These are phyloP conservation scores for Pterulicium gracile DNA, from an alignment of 1,284 basidiomycete genomes.

Conservation along the genomic window DNA sequence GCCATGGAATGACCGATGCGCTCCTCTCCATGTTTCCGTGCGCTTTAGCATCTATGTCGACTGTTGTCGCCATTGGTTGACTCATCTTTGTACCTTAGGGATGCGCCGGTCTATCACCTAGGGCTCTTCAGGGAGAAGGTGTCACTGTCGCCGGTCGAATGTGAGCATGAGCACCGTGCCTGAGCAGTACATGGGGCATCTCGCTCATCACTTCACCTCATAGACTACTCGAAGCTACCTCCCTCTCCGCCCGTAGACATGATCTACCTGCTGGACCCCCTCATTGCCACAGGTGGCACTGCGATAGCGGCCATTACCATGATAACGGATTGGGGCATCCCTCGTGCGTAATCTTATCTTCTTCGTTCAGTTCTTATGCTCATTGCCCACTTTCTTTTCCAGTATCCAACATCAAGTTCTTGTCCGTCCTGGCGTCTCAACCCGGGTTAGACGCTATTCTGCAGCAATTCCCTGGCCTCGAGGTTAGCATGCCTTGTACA, in stretches of 20 bases:
- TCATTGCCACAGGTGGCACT: constrained; percentile 94
- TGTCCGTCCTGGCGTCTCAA: constrained; percentile 75
- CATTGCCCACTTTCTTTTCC: constrained; percentile 4
- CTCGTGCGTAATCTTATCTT: constrained; percentile 29
- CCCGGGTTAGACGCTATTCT: constrained; percentile 65
- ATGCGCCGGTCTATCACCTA: constrained; percentile 82
- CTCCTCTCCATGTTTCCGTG: constrained; percentile 28
- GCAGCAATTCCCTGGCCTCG: constrained; percentile 64
- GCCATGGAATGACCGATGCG: constrained; percentile 89
- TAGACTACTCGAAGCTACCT: constrained; percentile 91
- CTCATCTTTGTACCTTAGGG: constrained; percentile 21
- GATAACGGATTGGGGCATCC: constrained; percentile 81
- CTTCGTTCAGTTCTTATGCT: constrained; percentile 3
- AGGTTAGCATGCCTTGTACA: constrained; percentile 33
- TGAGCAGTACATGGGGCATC: too few species aligned
- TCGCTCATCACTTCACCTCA: constrained; percentile 1
- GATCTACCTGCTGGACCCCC: constrained; percentile 81
- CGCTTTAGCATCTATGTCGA: background rate
- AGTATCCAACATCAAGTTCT: constrained; percentile 74
- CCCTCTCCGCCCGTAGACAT: constrained; percentile 66
- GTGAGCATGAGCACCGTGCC: constrained; percentile 28
- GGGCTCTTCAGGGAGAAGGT: constrained; percentile 88
- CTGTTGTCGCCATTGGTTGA: background rate
- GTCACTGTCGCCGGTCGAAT: constrained; percentile 88
- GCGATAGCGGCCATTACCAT: constrained; percentile 78